Percentiles rank a stretch among this genome's conserved stretches.
phyloP scores from a whole-genome alignment of 345 rosid genomes.

The Ailanthus altissimus region DNA sequence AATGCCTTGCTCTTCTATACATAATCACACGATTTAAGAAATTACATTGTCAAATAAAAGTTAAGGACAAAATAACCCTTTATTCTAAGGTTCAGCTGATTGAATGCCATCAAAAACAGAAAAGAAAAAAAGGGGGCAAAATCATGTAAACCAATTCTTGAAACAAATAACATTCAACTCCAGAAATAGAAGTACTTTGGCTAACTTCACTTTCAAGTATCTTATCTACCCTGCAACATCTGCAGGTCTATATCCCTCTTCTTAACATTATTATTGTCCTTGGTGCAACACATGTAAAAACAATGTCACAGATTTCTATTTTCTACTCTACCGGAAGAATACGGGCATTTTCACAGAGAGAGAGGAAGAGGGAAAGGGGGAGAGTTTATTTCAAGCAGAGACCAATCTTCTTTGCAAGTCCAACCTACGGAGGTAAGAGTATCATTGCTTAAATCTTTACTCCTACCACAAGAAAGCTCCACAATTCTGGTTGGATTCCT shows the following conservation, averaged over 20 bases:
- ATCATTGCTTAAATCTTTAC: constrained; percentile 8
- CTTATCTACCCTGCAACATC: background rate
- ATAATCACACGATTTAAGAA: too few species aligned
- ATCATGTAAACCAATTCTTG: too few species aligned
- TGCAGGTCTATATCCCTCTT: background rate
- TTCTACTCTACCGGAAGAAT: background rate
- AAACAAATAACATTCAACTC: background rate
- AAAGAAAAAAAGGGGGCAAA: too few species aligned
- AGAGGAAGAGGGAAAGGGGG: background rate
- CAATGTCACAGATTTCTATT: background rate
- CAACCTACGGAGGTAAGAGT: background rate
- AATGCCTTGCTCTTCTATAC: too few species aligned
- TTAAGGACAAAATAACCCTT: too few species aligned
- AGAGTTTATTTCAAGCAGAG: constrained; percentile 19
- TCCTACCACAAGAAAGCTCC: constrained; percentile 1
- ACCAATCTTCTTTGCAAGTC: background rate
- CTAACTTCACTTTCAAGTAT: background rate
- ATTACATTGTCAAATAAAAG: too few species aligned
- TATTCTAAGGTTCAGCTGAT: too few species aligned
- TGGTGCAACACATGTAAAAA: background rate
- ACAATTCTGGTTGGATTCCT: background rate
- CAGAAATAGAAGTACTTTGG: background rate
- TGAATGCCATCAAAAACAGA: too few species aligned
- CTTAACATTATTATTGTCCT: background rate
- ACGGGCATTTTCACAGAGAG: background rate